Evolutionary conservation across 2,329 filamentous ascomycete species (phyloP).

Genomic region (Colletotrichum sp.): DNA sequence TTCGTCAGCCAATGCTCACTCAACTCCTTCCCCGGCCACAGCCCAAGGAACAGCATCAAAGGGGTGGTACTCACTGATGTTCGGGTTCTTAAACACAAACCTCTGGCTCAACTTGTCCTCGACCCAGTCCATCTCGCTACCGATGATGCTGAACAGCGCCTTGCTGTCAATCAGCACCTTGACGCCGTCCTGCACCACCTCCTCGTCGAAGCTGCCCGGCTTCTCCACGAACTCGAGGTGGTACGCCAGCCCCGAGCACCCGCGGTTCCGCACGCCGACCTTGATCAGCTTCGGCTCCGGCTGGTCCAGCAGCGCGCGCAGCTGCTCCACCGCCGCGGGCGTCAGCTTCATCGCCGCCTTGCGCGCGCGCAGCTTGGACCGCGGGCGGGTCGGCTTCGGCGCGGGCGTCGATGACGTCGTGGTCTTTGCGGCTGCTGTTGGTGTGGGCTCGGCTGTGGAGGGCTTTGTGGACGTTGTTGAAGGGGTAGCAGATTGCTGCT

Average conservation of each 20-base stretch:
- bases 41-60: background rate
- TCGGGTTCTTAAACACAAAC: conserved; percentile 96
- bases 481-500: no score
- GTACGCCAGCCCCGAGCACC: conserved; percentile 93
- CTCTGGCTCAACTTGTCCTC: conserved; percentile 92
- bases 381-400: conserved; percentile 43
- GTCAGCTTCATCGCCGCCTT: conserved; percentile 94
- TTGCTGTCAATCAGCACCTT: conserved; percentile 97
- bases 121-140: conserved; percentile 98
- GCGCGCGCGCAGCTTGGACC: conserved; percentile 68
- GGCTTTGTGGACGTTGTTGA: conserved; percentile 12
- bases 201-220: conserved; percentile 85
- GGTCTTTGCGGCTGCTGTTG: background rate
- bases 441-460: background rate
- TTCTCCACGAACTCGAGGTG: conserved; percentile 95
- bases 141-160: conserved; percentile 96
- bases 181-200: conserved; percentile 94
- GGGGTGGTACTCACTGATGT: conserved; percentile 79
- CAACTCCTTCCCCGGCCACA: rapidly evolving
- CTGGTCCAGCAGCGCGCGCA: conserved; percentile 78
- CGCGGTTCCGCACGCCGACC: conserved; percentile 91
- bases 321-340: conserved; percentile 77
- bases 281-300: conserved; percentile 93
- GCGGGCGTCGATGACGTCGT: conserved; percentile 13
- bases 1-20: conserved; percentile 31